Evolutionary conservation across 1,284 basidiomycete genomes (phyloP).

Genomic region (Ceratobasidium sp.): DNA sequence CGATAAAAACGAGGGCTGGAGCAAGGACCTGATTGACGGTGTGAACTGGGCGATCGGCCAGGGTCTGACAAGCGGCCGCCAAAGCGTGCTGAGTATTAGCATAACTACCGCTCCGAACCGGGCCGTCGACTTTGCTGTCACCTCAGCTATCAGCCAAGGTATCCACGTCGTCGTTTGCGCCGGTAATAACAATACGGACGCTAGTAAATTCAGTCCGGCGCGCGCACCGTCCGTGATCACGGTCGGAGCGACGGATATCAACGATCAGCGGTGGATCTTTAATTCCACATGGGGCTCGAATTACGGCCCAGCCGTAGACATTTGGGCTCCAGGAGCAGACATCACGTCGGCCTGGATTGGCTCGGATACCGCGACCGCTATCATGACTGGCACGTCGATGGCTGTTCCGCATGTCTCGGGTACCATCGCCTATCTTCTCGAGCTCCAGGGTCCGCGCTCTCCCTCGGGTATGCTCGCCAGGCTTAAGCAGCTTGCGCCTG

Average conservation of each 20-base stretch:
- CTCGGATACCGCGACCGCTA: conserved; percentile 35
- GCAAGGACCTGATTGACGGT: conserved; percentile 66
- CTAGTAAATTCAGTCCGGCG: conserved; percentile 57
- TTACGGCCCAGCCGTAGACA: conserved; percentile 56
- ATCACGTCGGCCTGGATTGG: conserved; percentile 51
- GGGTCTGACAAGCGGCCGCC: conserved; percentile 34
- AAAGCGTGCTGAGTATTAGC: conserved; percentile 49
- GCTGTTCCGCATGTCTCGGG: conserved; percentile 49
- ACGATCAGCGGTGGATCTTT: conserved; percentile 51
- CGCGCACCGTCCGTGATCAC: conserved; percentile 56
- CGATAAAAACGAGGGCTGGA: conserved; percentile 90
- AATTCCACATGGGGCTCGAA: conserved; percentile 84
- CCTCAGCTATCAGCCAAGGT: conserved; percentile 44
- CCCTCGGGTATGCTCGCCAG: conserved; percentile 37
- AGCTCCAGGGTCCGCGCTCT: conserved; percentile 35
- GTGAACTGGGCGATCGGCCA: conserved; percentile 45
- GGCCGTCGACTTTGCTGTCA: conserved; percentile 49
- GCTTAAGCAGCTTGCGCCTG: conserved; percentile 38
- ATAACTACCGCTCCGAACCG: conserved; percentile 40
- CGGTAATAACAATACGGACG: conserved; percentile 54
- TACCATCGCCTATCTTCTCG: conserved; percentile 47
- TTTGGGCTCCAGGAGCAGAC: conserved; percentile 58
- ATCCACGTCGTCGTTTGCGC: conserved; percentile 50
- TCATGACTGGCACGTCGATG: conserved; percentile 49
- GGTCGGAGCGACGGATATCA: conserved; percentile 57